Evolutionary conservation across 441 rosid genomes (phyloP).

Genomic region (Bocquillonia castaneifolia): DNA sequence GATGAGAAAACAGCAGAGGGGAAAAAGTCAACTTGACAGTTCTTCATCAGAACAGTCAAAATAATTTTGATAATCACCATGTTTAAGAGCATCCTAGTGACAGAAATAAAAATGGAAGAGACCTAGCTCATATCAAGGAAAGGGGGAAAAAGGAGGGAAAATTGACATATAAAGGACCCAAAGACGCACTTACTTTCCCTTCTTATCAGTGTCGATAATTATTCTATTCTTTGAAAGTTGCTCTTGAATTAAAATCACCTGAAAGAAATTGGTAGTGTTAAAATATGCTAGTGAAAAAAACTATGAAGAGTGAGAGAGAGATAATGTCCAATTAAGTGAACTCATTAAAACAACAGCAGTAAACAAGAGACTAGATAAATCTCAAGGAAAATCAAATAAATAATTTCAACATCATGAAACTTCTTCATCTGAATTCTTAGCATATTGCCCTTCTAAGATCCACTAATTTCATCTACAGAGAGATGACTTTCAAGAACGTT

Average conservation of each 20-base stretch:
- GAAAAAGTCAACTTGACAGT: neutral
- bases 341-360: neutral
- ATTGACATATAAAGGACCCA: constrained; percentile 9
- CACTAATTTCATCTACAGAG: neutral
- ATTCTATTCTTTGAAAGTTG: constrained; percentile 95
- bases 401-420: neutral
- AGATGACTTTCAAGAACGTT: neutral
- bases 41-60: constrained; percentile 1
- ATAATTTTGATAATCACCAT: neutral
- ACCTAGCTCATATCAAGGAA: neutral
- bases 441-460: neutral
- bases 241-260: constrained; percentile 92
- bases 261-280: constrained; percentile 27
- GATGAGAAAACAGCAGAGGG: constrained; percentile 9
- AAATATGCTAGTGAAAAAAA: neutral
- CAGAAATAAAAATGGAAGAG: neutral
- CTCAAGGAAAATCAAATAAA: neutral
- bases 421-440: neutral
- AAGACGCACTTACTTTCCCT: constrained; percentile 77
- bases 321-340: neutral
- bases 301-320: neutral
- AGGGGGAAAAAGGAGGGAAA: constrained; percentile 2
- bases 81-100: neutral
- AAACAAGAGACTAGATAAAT: neutral
- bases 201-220: constrained; percentile 88